Evolutionary conservation across 2,329 filamentous ascomycete genomes (phyloP).

Genomic region (Aspergillus neoniger): DNA sequence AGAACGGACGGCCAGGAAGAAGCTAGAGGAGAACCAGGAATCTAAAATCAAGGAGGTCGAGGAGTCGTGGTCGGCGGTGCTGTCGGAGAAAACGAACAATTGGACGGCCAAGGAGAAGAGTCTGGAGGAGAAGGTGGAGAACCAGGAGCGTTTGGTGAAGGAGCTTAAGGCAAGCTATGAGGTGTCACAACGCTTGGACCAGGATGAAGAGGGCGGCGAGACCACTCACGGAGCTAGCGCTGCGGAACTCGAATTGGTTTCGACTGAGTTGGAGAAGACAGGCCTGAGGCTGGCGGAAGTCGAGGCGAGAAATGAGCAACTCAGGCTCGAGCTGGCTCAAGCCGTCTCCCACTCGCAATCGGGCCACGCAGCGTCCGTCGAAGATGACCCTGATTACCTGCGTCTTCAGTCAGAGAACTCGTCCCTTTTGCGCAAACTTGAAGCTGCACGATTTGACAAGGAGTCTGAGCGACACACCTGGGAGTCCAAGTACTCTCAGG

Average conservation of each 20-base stretch:
- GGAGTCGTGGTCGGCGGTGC: slow-evolving; percentile 81
- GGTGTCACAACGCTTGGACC: slow-evolving; percentile 85
- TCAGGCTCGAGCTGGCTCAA: slow-evolving; percentile 87
- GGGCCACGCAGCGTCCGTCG: slow-evolving; percentile 64
- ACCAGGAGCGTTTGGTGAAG: slow-evolving; percentile 85
- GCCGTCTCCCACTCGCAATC: slow-evolving; percentile 70
- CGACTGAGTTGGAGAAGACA: slow-evolving; percentile 86
- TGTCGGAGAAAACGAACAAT: slow-evolving; percentile 93
- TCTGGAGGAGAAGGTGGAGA: slow-evolving; percentile 90
- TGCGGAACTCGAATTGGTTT: slow-evolving; percentile 91
- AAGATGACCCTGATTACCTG: slow-evolving; percentile 88
- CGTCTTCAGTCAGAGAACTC: slow-evolving; percentile 91
- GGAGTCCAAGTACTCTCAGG: slow-evolving; percentile 72
- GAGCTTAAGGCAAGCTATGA: slow-evolving; percentile 98
- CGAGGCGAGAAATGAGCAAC: slow-evolving; percentile 89
- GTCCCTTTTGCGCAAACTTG: slow-evolving; percentile 83
- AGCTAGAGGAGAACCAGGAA: slow-evolving; percentile 76
- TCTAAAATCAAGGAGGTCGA: slow-evolving; percentile 85
- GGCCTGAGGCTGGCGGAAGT: slow-evolving; percentile 85
- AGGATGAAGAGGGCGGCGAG: slow-evolving; percentile 66
- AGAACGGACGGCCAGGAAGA: slow-evolving; percentile 71
- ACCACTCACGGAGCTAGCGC: slow-evolving; percentile 69
- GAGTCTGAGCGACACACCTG: slow-evolving; percentile 76
- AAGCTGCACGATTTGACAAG: slow-evolving; percentile 78
- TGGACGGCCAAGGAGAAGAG: slow-evolving; percentile 92